These are phyloP conservation scores for Tricladium varicosporioides DNA, from an alignment of 2,329 filamentous ascomycete genomes.

Conservation along the genomic window DNA sequence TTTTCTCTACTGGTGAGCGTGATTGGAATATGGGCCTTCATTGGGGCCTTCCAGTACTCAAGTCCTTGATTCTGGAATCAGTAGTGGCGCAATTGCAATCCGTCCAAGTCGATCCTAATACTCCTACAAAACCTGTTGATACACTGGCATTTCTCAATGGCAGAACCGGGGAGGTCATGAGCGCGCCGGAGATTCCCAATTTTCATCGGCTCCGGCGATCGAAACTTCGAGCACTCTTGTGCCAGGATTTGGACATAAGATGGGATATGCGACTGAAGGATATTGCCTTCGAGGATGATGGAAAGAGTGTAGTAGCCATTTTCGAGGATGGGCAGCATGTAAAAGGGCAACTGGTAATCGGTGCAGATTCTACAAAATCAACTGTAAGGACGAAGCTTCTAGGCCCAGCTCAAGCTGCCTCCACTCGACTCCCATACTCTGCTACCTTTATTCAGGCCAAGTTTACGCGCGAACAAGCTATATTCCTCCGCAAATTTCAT, in stretches of 20 bases:
- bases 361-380: slow-evolving; percentile 37
- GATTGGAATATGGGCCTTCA: slow-evolving; percentile 39
- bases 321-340: slow-evolving; percentile 34
- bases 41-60: slow-evolving; percentile 35
- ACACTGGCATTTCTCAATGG: slow-evolving; percentile 36
- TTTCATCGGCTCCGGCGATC: slow-evolving; percentile 36
- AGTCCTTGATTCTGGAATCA: slow-evolving; percentile 32
- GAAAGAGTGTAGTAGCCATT: slow-evolving; percentile 27
- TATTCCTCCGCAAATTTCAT: slow-evolving; percentile 43
- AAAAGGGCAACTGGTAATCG: slow-evolving; percentile 33
- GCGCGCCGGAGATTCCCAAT: slow-evolving; percentile 27
- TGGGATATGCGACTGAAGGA: slow-evolving; percentile 39
- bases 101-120: slow-evolving; percentile 33
- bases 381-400: slow-evolving; percentile 32
- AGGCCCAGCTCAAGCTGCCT: slow-evolving; percentile 29
- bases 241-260: slow-evolving; percentile 36
- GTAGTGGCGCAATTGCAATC: slow-evolving; percentile 29
- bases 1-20: slow-evolving; percentile 25
- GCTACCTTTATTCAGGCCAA: slow-evolving; percentile 44
- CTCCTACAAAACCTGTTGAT: slow-evolving; percentile 29
- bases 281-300: slow-evolving; percentile 34
- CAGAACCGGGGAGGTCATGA: slow-evolving; percentile 31
- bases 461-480: slow-evolving; percentile 42
- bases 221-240: slow-evolving; percentile 37
- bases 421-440: slow-evolving; percentile 41